These are phyloP conservation scores for Magnolia kwangsiensis DNA, from an alignment of 164 flowering plant genomes.

Conservation along the genomic window DNA sequence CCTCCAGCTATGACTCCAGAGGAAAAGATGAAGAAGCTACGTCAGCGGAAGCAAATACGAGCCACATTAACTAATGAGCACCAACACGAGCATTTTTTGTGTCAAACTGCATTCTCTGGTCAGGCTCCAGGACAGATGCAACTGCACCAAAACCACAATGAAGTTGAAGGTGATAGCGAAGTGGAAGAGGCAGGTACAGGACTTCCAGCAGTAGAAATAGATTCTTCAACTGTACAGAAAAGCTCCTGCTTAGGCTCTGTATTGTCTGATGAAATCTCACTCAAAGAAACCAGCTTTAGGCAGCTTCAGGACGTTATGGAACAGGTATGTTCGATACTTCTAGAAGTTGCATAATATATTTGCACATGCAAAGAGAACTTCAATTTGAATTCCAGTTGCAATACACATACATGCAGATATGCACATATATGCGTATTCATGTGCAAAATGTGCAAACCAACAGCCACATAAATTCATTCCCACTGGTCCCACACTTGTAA, in stretches of 20 bases:
- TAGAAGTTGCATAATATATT: neutral
- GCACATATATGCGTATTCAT: neutral
- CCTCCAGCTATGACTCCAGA: constrained; percentile 14
- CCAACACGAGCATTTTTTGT: constrained; percentile 14
- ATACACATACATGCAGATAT: neutral
- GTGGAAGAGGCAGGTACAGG: constrained; percentile 24
- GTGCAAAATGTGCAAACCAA: neutral
- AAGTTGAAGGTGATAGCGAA: constrained; percentile 40
- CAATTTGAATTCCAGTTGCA: neutral
- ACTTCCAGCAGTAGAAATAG: constrained; percentile 32
- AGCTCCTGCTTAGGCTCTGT: constrained; percentile 52
- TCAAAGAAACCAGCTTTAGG: constrained; percentile 66
- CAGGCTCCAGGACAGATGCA: constrained; percentile 9
- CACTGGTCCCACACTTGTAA: neutral
- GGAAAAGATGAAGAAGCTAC: constrained; percentile 25
- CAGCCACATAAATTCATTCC: neutral
- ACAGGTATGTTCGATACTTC: constrained; percentile 39
- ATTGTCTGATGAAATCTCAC: constrained; percentile 45
- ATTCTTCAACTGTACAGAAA: constrained; percentile 48
- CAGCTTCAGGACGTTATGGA: constrained; percentile 81
- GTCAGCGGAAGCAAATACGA: constrained; percentile 16
- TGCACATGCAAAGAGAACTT: neutral
- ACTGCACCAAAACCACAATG: constrained; percentile 26
- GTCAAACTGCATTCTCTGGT: constrained; percentile 17
- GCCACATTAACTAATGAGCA: constrained; percentile 15